Base-by-base conservation (phyloP, 371 early-diverging fungal species). In the Dentiscutata heterogama region DNA sequence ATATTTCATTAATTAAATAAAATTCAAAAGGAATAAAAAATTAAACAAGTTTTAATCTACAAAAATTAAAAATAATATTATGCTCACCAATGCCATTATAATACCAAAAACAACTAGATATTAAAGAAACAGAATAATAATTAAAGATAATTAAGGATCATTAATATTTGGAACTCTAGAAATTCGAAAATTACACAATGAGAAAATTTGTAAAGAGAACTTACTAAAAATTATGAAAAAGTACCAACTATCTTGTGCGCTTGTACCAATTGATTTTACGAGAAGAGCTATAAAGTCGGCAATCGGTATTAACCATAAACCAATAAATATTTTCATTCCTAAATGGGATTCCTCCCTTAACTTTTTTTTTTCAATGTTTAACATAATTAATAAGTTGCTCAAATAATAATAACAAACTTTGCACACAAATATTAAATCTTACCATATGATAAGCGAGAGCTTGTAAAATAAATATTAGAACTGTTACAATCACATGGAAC, bases 291-390 rank as follows among this genome's bases (percentile, higher is more conserved):
- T 39, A 22, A 54, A 76, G 18, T 76, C 76, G 11, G 50, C 42
- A 31, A 76, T 56, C 25, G 35, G 20, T 22, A 76, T 39, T 18
- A 60, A 42, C 22, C 60, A 76, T 22, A 60, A 56, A 11, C 29
- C 50, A 42, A 60, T 56, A 35, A 60, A 76, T 14, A 76, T 42
- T n/a, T 46, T 42, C 76, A 76, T 76, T 76, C 76, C 76, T n/a
- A 56, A 29, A 11, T 10, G 13, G 27, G 31, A 76, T 22, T 76
- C 76, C 39, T 3, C 60, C 27, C 61, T 25, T 76, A 76, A 76
- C 76, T 76, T 39, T 35, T 10, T 22, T 39, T n/a, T 42, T 18
- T 20, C 10, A 29, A 16, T 3, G n/a, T n/a, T n/a, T n/a, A 46
- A 46, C 1, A 22, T 68, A n/a, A 39, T 22, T 68, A 68, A 68